Percentiles rank a stretch among this genome's conserved stretches.
Evolutionary conservation across 192 early-diverging fungal species (phyloP).

Genomic region (Phlyctochytrium bullatum): DNA sequence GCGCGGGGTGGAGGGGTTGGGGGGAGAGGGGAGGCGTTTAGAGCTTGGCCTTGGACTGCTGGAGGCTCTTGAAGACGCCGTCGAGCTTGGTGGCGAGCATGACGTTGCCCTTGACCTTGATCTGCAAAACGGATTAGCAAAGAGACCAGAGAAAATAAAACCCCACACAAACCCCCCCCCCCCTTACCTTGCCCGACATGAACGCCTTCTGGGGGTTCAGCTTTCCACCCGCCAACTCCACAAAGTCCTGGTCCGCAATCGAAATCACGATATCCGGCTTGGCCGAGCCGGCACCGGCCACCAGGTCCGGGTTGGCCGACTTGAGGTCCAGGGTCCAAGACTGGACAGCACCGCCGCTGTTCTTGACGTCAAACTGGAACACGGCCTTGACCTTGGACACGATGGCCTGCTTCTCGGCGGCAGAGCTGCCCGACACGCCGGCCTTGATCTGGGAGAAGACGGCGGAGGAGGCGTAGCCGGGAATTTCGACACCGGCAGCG

Average conservation of each 20-base stretch:
- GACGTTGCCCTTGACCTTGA: conserved; percentile 48
- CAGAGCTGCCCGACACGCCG: conserved; percentile 51
- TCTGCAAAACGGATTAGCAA: conserved; percentile 9
- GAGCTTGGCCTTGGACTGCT: too few species aligned
- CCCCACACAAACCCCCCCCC: not conserved
- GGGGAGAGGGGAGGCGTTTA: too few species aligned
- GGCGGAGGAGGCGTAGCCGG: conserved; percentile 74
- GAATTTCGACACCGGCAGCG: conserved; percentile 38
- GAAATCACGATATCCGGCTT: conserved; percentile 44
- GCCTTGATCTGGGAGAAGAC: conserved; percentile 69
- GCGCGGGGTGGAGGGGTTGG: too few species aligned
- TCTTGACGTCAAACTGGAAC: conserved; percentile 37
- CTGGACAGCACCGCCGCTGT: conserved; percentile 38
- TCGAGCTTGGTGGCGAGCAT: conserved; percentile 13
- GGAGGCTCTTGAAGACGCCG: conserved; percentile 10
- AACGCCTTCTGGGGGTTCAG: conserved; percentile 48
- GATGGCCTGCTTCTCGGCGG: conserved; percentile 55
- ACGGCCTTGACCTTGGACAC: conserved; percentile 13
- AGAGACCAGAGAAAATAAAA: not conserved
- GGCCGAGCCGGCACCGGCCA: conserved; percentile 29
- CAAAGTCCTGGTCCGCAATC: conserved; percentile 39
- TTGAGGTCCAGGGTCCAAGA: conserved; percentile 49
- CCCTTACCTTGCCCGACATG: conserved; percentile 41
- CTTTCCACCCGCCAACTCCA: conserved; percentile 45
- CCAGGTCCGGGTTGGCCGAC: conserved; percentile 33